Base-by-base conservation (phyloP, 768 basidiomycete genomes). In the Xerocomus potaroensis region DNA sequence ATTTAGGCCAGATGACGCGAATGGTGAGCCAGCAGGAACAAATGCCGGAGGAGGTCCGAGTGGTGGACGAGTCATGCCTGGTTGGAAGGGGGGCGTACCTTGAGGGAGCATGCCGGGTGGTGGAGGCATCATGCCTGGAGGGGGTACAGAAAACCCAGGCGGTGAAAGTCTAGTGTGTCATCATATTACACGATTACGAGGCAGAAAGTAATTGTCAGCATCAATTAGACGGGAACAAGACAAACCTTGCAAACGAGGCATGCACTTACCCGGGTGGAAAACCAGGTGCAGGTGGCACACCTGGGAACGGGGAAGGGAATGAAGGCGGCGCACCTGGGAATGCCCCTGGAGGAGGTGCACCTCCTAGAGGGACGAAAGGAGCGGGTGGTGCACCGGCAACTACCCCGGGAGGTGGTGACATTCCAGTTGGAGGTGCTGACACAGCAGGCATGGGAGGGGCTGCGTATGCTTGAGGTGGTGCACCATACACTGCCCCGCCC, bases 401-500 rank as follows among this genome's bases (percentile, higher is more conserved):
- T 29, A 71, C 59, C 6, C 66, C 69, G 11, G 74, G 63, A 0
- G 74, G 69, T 8, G 71, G 70, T 14, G 68, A 60, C 45, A 70
- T 56, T 23, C 62, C 66, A 11, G 58, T 53, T n/a, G 59, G 58
- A 7, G 55, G 60, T 0, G 56, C 24, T 4, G 59, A 52, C 27
- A 64, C 55, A 6, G 60, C 54, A 5, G 70, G 61, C 27, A 67
- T 60, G 8, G 75, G 70, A 15, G 74, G 70, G 11, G 62, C 62
- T 15, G 73, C 70, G 56, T 91, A 91, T 1, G 86, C 72, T 56
- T 87, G 85, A 0, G 89, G 80, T 3, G 84, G 80, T 24, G 84
- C 87, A 18, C 80, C 80, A 56, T 84, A 90, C 0, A 91, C 87
- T 4, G 74, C 78, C 29, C 78, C 62, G 53, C 69, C 47, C 15